Percentiles rank a stretch among this genome's conserved stretches.
Conservation (phyloP, 805 yeast genomes). For the Wickerhamiella siamensis region DNA sequence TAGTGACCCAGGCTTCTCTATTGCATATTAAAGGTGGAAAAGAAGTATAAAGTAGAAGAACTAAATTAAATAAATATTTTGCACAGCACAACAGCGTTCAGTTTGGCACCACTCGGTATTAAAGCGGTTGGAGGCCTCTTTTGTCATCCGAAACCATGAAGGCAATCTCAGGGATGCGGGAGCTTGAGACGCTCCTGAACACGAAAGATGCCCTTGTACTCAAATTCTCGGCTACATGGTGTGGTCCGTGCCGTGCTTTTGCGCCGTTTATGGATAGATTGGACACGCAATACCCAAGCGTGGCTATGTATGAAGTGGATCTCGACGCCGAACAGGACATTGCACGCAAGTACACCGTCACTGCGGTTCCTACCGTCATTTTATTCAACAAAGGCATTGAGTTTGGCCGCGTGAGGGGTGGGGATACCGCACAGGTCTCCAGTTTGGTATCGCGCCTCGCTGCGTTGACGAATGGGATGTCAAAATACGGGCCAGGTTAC, state of each 20-base stretch:
- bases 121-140: too few relatives aligned
- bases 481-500: slow-evolving; percentile 10
- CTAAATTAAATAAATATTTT: too few relatives aligned
- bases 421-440: slow-evolving; percentile 11
- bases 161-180: background rate
- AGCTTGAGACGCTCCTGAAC: slow-evolving; percentile 2
- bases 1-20: too few relatives aligned
- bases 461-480: slow-evolving; percentile 2
- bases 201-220: slow-evolving; percentile 60
- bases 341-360: slow-evolving; percentile 51
- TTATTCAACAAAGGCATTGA: slow-evolving; percentile 67
- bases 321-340: slow-evolving; percentile 62
- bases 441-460: slow-evolving; percentile 4
- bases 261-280: slow-evolving; percentile 86
- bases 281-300: slow-evolving; percentile 35
- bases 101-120: too few relatives aligned
- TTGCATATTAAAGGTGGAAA: too few relatives aligned
- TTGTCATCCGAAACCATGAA: slow-evolving; percentile 1
- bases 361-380: slow-evolving; percentile 54
- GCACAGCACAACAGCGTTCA: too few relatives aligned
- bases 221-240: slow-evolving; percentile 91
- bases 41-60: too few relatives aligned
- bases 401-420: slow-evolving; percentile 34
- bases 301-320: slow-evolving; percentile 74
- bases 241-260: slow-evolving; percentile 96